Evolutionary conservation across 2,329 filamentous ascomycete species (phyloP).

Genomic region (Diaporthe sp.): DNA sequence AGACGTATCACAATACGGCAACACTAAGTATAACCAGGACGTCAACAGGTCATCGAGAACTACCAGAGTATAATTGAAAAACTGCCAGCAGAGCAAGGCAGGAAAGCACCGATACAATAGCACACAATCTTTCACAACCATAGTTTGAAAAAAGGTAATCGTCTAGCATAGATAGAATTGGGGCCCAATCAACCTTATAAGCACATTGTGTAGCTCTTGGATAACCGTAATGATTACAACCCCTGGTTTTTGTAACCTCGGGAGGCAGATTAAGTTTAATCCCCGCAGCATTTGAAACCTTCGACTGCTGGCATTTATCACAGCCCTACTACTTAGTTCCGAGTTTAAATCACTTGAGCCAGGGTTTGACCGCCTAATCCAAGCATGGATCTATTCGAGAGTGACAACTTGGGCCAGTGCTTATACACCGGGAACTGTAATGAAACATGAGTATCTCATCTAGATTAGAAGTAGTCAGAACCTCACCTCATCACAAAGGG

Average conservation of each 20-base stretch:
- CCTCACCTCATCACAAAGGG: too few species aligned
- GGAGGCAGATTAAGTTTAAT: not conserved
- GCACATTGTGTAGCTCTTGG: too few species aligned
- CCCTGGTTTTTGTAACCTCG: not conserved
- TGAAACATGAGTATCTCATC: too few species aligned
- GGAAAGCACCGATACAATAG: not conserved
- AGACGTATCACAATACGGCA: not conserved
- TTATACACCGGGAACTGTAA: not conserved
- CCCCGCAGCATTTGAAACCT: not conserved
- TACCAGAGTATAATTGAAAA: accelerated
- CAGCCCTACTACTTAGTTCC: not conserved
- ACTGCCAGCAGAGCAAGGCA: not conserved
- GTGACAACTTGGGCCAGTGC: not conserved
- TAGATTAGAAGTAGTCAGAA: too few species aligned
- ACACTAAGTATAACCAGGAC: too few species aligned
- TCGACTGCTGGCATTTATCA: not conserved
- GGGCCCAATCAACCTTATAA: not conserved
- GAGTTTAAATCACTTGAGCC: not conserved
- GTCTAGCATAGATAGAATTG: not conserved
- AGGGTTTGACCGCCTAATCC: not conserved
- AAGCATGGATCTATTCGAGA: not conserved
- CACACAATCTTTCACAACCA: too few species aligned
- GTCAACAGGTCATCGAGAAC: not conserved
- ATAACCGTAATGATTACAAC: not conserved
- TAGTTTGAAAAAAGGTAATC: not conserved